Evolutionary conservation across 768 basidiomycete species (phyloP).

Genomic region (Tulasnella sp.): DNA sequence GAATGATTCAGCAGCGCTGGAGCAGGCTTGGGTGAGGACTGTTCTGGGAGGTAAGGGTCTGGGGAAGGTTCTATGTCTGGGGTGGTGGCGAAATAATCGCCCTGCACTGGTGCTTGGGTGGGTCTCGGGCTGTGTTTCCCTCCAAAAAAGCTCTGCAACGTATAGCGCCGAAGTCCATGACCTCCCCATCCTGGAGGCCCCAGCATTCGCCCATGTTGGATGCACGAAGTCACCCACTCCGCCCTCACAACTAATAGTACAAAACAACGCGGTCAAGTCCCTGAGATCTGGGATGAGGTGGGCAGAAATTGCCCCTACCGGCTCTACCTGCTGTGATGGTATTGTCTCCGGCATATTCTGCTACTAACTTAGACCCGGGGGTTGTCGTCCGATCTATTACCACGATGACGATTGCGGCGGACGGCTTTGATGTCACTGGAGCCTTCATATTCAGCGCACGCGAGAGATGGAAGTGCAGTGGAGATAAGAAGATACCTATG

Average conservation of each 20-base stretch:
- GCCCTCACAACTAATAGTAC: background rate
- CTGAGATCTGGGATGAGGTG: background rate
- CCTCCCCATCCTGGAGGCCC: background rate
- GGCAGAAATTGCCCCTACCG: background rate
- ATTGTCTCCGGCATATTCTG: background rate
- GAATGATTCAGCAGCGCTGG: no score
- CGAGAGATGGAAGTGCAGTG: no score
- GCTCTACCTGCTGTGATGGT: background rate
- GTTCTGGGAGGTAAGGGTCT: no score
- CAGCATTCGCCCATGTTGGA: background rate
- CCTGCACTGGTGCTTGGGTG: background rate
- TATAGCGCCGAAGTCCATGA: background rate
- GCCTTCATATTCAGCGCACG: no score
- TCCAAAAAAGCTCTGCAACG: background rate
- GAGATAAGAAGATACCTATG: background rate
- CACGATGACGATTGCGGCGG: background rate
- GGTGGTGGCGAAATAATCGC: slow-evolving; percentile 66
- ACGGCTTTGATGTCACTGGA: background rate
- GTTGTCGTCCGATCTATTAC: background rate
- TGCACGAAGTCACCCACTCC: background rate
- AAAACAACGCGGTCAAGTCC: background rate
- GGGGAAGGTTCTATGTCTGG: no score
- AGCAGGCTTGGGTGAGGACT: no score
- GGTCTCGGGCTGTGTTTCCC: background rate
- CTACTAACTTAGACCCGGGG: background rate